Percentiles rank a stretch among this genome's conserved stretches.
These are phyloP conservation scores for Cryptococcus maquisensis DNA, from an alignment of 1,284 basidiomycete species.

Conservation along the genomic window DNA sequence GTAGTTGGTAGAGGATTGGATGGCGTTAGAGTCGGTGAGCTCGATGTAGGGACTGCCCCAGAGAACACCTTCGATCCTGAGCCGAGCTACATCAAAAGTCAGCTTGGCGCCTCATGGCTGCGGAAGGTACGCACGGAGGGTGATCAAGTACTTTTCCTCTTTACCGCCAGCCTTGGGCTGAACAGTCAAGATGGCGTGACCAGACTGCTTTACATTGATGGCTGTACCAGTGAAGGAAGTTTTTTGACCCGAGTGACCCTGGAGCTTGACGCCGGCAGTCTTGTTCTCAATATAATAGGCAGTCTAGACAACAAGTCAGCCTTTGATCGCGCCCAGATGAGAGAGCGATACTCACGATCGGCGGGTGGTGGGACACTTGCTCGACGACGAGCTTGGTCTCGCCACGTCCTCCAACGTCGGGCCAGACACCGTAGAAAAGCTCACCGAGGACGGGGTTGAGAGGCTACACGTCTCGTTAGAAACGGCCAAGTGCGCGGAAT, in stretches of 20 bases:
- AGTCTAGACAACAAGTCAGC: conserved; percentile 42
- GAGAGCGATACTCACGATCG: conserved; percentile 55
- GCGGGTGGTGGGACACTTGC: conserved; percentile 94
- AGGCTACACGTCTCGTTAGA: conserved; percentile 52
- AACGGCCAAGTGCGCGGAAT: too few relatives aligned
- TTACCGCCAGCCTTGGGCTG: conserved; percentile 56
- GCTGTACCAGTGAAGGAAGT: conserved; percentile 64
- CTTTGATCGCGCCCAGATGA: not conserved
- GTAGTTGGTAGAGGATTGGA: conserved; percentile 73
- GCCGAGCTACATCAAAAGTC: conserved; percentile 59
- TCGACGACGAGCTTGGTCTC: conserved; percentile 85
- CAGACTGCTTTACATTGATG: conserved; percentile 82
- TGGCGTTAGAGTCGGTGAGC: conserved; percentile 76
- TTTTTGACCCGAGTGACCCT: conserved; percentile 94
- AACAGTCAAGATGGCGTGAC: conserved; percentile 81
- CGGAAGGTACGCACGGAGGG: conserved; percentile 57
- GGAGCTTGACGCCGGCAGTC: conserved; percentile 69
- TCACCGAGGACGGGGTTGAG: conserved; percentile 94
- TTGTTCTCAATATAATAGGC: conserved; percentile 72
- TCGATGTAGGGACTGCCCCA: conserved; percentile 63
- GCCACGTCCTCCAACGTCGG: conserved; percentile 71
- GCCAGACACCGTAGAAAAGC: conserved; percentile 92
- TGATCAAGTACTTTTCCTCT: conserved; percentile 80
- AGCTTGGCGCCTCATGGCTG: too few relatives aligned
- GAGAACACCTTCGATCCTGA: conserved; percentile 58